Percentiles rank a stretch among this genome's conserved stretches.
Conservation (phyloP, 1,139 yeast genomes). For the Starmera stellimalicola region DNA sequence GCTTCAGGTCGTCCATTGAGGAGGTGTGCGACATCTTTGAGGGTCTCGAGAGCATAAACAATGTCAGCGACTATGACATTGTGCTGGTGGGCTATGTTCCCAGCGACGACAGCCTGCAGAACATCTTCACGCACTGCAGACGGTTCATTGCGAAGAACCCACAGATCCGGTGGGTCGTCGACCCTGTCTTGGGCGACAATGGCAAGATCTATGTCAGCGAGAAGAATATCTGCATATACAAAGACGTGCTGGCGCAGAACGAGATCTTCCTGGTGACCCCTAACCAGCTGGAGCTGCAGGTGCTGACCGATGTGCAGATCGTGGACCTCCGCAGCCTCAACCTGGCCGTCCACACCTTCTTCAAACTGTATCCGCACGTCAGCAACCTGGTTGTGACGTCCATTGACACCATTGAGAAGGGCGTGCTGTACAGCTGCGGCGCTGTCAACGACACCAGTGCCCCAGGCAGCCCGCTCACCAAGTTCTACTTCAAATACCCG, state of each 20-base stretch:
- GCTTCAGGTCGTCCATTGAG: conserved; percentile 31
- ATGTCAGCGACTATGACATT: conserved; percentile 37
- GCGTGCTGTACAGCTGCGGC: conserved; percentile 39
- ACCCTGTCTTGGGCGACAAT: conserved; percentile 93
- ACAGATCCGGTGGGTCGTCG: conserved; percentile 50
- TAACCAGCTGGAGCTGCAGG: conserved; percentile 83
- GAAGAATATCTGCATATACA: conserved; percentile 59
- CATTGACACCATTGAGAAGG: conserved; percentile 19
- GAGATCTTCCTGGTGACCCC: conserved; percentile 72
- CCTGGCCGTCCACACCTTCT: conserved; percentile 40
- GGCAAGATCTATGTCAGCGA: conserved; percentile 73
- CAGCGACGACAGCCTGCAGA: conserved; percentile 36
- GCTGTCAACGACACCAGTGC: conserved; percentile 21
- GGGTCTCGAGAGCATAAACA: conserved; percentile 37
- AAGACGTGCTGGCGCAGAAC: conserved; percentile 38
- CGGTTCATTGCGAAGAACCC: conserved; percentile 11
- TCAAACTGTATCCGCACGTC: conserved; percentile 37
- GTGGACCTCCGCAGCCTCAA: conserved; percentile 31
- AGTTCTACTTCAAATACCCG: conserved; percentile 39
- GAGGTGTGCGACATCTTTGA: conserved; percentile 33
- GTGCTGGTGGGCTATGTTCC: conserved; percentile 70
- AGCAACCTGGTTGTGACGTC: conserved; percentile 67
- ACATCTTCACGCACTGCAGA: conserved; percentile 22
- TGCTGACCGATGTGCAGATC: conserved; percentile 48
- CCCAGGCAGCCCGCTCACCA: conserved; percentile 7